A percentile compares a stretch with the other conserved stretches of the same genome.
phyloP scores from a whole-genome alignment of 129 eudicot species.

The Mikania micrantha region DNA sequence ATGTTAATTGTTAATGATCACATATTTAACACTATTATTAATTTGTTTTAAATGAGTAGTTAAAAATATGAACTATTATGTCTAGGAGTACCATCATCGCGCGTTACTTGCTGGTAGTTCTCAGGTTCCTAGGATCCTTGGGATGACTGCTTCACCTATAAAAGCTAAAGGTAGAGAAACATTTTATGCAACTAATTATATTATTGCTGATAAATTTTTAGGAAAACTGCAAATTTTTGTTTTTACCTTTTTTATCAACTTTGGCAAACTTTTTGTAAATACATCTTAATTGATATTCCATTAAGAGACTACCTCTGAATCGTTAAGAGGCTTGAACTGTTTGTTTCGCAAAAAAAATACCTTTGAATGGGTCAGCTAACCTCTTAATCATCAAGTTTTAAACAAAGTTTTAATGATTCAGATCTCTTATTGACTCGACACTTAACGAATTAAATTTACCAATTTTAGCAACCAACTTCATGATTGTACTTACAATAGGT shows the following conservation, averaged over 20 bases:
- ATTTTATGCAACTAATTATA: neutral
- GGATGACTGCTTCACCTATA: conserved; percentile 95
- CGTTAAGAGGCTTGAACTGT: no score
- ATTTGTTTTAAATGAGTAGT: neutral
- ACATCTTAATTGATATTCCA: no score
- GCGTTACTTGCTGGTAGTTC: conserved; percentile 12
- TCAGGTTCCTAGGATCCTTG: conserved; percentile 75
- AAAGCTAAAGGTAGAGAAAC: conserved; percentile 64
- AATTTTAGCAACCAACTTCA: neutral
- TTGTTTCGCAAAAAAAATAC: no score
- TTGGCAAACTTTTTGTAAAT: no score
- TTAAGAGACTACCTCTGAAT: no score
- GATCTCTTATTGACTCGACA: no score
- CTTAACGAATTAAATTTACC: neutral
- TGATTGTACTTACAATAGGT: neutral
- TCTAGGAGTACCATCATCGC: conserved; percentile 73
- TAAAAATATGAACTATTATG: neutral
- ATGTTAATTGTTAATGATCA: conserved; percentile 12
- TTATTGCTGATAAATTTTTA: neutral
- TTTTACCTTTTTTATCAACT: neutral
- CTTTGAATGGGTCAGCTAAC: no score
- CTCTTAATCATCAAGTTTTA: no score
- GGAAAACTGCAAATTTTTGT: neutral
- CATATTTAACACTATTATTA: neutral
- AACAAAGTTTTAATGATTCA: no score